Evolutionary conservation across 176 grass and related monocot species (phyloP).

Genomic region (Phoenix dactylifera): DNA sequence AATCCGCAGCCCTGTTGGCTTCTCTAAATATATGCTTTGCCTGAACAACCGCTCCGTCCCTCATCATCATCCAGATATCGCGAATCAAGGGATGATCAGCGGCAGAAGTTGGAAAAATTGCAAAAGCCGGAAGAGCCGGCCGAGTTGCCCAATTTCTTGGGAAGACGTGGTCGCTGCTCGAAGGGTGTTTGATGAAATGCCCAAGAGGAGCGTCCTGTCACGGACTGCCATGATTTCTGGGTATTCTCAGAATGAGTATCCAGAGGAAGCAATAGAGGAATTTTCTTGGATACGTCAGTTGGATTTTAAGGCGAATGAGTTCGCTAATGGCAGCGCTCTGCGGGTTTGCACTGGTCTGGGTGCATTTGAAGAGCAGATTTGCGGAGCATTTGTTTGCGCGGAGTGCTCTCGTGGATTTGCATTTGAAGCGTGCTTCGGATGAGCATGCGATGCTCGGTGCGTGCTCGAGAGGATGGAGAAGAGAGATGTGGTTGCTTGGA

Average conservation of each 20-base stretch:
- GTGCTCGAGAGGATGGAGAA: conserved; percentile 44
- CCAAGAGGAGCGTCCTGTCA: conserved; percentile 42
- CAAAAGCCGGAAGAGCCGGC: too few relatives aligned
- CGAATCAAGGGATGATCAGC: too few relatives aligned
- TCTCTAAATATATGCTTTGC: too few relatives aligned
- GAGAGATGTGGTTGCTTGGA: conserved; percentile 68
- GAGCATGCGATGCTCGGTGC: conserved; percentile 31
- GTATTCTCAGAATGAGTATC: conserved; percentile 27
- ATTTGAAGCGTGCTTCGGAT: conserved; percentile 41
- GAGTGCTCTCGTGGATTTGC: conserved; percentile 68
- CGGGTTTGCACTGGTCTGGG: conserved; percentile 15
- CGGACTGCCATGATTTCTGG: conserved; percentile 79
- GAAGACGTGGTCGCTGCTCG: conserved; percentile 22
- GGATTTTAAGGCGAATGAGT: conserved; percentile 47
- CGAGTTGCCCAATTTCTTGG: too few relatives aligned
- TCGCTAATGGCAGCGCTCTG: conserved; percentile 50
- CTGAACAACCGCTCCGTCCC: too few relatives aligned
- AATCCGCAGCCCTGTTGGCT: too few relatives aligned
- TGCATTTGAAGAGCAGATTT: conserved; percentile 44
- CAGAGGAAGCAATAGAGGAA: conserved; percentile 38
- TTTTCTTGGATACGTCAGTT: conserved; percentile 39
- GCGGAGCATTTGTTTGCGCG: conserved; percentile 57
- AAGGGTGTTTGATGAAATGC: conserved; percentile 55
- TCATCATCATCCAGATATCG: too few relatives aligned
- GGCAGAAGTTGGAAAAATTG: too few relatives aligned